phyloP scores from a whole-genome alignment of 768 basidiomycete genomes.

The Trametes gibbosa region DNA sequence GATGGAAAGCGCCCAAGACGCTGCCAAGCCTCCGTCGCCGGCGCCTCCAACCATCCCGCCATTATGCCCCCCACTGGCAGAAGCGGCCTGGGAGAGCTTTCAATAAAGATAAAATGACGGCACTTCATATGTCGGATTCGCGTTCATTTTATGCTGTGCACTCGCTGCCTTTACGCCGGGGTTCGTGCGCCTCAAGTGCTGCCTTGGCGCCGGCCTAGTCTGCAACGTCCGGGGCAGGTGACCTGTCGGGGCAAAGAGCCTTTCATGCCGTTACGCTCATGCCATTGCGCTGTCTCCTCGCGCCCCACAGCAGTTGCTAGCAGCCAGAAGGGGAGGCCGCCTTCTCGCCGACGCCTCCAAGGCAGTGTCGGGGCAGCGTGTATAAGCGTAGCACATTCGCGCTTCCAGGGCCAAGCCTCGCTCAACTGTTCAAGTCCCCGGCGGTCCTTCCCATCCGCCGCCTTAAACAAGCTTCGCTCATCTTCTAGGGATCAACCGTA shows the following conservation, averaged over 20 bases:
- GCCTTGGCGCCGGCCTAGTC: background rate
- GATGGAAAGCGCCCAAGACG: background rate
- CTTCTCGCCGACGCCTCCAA: background rate
- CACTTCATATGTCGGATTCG: background rate
- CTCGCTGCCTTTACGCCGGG: background rate
- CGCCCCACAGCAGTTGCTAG: background rate
- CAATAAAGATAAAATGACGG: background rate
- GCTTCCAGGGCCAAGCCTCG: background rate
- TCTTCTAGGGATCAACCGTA: background rate
- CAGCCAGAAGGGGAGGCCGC: background rate
- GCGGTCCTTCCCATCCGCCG: background rate
- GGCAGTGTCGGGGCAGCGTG: background rate
- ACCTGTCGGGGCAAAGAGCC: background rate
- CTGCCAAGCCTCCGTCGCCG: conserved; percentile 3
- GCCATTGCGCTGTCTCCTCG: background rate
- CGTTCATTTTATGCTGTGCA: background rate
- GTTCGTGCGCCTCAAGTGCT: background rate
- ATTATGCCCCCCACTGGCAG: background rate
- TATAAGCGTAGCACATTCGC: background rate
- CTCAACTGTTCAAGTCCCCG: background rate
- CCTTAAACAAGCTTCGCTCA: background rate
- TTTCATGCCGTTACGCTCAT: background rate
- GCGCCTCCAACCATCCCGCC: background rate
- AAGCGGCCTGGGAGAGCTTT: too few species aligned
- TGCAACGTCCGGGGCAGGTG: background rate